Percentiles rank a stretch among this genome's conserved stretches.
Conservation (phyloP, 306 rosid genomes). For the Vigna hirtella region DNA sequence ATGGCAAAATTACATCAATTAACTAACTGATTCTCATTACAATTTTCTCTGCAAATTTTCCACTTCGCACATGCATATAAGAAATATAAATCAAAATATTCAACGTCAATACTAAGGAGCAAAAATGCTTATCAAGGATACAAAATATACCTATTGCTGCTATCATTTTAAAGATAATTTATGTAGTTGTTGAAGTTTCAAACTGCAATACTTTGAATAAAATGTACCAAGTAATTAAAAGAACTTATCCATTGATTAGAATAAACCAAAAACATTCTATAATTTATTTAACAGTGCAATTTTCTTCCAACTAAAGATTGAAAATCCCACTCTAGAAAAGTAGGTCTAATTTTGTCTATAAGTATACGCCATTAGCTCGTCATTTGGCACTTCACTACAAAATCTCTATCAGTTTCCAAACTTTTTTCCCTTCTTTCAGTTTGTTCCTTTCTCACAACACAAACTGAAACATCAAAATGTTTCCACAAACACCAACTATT, state of each 20-base stretch:
- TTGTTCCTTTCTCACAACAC: slow-evolving; percentile 20
- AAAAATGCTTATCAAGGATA: too few relatives aligned
- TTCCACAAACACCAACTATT: slow-evolving; percentile 31
- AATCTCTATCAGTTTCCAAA: background rate
- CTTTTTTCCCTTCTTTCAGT: slow-evolving; percentile 21
- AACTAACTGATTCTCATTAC: background rate
- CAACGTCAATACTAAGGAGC: too few relatives aligned
- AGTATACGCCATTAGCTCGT: slow-evolving; percentile 34
- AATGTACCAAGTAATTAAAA: background rate
- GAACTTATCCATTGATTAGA: slow-evolving; percentile 8
- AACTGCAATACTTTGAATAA: background rate
- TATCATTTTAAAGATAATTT: too few relatives aligned
- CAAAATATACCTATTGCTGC: too few relatives aligned
- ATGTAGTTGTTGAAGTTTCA: background rate
- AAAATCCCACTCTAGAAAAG: slow-evolving; percentile 23
- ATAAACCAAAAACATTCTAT: slow-evolving; percentile 29
- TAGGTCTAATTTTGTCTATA: slow-evolving; percentile 32
- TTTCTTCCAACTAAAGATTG: background rate
- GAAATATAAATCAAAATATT: background rate
- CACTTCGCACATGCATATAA: background rate
- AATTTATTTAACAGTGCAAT: background rate
- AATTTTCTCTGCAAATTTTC: background rate
- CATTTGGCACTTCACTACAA: slow-evolving; percentile 40
- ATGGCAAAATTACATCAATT: slow-evolving; percentile 2
- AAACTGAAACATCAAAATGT: slow-evolving; percentile 41